Base-by-base conservation (phyloP, 2,329 filamentous ascomycete genomes). In the Dendrostoma leiphaemia region DNA sequence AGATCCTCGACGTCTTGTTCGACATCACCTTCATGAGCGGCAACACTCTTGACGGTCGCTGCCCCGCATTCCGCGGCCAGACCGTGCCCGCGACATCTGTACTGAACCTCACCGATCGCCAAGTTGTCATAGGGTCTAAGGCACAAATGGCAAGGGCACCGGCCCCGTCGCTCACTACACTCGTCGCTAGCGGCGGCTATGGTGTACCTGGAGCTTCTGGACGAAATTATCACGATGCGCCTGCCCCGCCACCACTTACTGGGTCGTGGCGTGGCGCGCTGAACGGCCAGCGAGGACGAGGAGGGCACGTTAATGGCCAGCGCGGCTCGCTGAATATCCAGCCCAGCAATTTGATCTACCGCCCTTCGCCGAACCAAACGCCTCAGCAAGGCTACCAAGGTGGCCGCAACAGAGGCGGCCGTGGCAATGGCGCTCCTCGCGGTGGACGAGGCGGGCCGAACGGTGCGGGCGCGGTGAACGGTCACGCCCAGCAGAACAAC, bases 21-120 rank as follows among this genome's bases (percentile, higher is more conserved):
- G 95, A 99, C 68, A 83, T 84, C 12, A 89, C 91, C 0, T 99
- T 99, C 71, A 97, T 99, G 92, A 96, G 91, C 66, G 94, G 94
- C 59, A 97, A 92, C 2, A 94, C 90, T 0, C 80, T 99, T 15
- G 89, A 90, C 56, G 91, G 92, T 53, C 87, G 94, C 56, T 96
- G 93, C 67, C 91, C 91, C 24, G 86, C 90, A 34, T 99, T 99
- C 84, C 85, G 93, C 32, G 94, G 94, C 49, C 92, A 94, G 68
- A 97, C 94, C 0, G 91, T 99, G 4, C 84, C 91, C 2, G 83
- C 88, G 6, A 88, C 89, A n/a, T 89, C 90, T 1, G 91, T 97
- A 2, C 80, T 99, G 31, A 99, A 99, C 72, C 77, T 96, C 53
- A 87, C 86, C 1, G 79, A 92, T 65, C 87, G 83, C 63, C 94